Evolutionary conservation across 805 yeast species (phyloP), one percentile per base, ranked within the genome.

Genomic region (Sugiyamaella americana): DNA sequence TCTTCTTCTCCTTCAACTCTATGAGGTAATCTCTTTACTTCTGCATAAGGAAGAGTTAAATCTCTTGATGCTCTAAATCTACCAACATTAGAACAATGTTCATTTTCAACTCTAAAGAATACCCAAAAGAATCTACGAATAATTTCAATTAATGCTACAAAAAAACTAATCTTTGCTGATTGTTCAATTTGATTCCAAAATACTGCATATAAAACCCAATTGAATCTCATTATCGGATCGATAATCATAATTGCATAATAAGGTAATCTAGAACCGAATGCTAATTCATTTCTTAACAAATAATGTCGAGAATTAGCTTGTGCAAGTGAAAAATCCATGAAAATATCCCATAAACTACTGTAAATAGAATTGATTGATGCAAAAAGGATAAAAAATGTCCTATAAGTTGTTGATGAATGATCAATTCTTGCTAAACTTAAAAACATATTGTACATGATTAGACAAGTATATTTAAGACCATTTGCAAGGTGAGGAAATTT

Each of bases 401-500:
- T 71, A 20, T 63, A 53, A 8, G 68, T 63, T 0, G 67, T 59
- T 2, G 61, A 56, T 2, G 56, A 37, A n/a, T 63, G 60, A 35
- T 80, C 72, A 43, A 87, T 84, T 52, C 98, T 76, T 62, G 87
- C 89, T 18, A 83, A 66, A 66, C 95, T 84, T 56, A 93, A 70
- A 5, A 82, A 69, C 57, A 80, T 77, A 63, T 85, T 82, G 63
- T 86, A 87, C 19, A 76, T 57, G 2, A 84, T 74, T 1, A 89
- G 75, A 32, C 82, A 66, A 0, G 75, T 58, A 61, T 91, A 93
- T 64, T 93, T 93, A 29, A 72, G 58, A 72, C 87, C 87, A 58
- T 93, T 93, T 3, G 95, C 91, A 48, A 91, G 66, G 71, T 93
- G 98, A 0, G 98, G 98, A 61, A 93, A 93, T 85, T 89, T 83